Percentiles rank a stretch among this genome's conserved stretches.
phyloP scores from a whole-genome alignment of 345 rosid species.

The Melaleuca quinquenervia region DNA sequence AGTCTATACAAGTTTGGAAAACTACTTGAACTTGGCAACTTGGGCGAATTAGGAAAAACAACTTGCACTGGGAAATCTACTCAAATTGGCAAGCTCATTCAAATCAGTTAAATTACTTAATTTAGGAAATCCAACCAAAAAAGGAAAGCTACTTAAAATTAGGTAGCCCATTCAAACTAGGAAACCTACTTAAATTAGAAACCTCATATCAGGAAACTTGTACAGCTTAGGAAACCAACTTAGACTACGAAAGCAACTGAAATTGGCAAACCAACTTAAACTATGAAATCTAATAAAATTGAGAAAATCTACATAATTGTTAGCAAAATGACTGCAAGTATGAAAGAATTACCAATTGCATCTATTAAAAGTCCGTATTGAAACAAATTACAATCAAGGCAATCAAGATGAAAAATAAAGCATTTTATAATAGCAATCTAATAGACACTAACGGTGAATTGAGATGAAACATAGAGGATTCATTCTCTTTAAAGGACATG shows the following conservation, averaged over 20 bases:
- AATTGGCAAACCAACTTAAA: not conserved
- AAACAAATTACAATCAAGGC: not conserved
- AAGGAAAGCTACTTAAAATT: not conserved
- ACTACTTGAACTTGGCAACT: too few species aligned
- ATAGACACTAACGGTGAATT: not conserved
- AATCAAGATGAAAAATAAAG: not conserved
- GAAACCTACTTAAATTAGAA: not conserved
- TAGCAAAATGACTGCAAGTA: not conserved
- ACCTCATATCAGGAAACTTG: not conserved
- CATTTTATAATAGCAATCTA: not conserved
- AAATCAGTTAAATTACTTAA: not conserved
- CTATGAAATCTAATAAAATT: not conserved
- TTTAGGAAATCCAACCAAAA: not conserved
- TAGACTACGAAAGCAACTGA: not conserved
- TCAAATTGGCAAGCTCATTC: not conserved
- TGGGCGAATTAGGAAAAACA: not conserved
- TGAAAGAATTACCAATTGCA: not conserved
- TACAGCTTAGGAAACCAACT: not conserved
- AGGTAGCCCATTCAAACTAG: not conserved
- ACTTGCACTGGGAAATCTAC: too few species aligned
- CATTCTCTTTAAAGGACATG: not conserved
- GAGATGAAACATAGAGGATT: not conserved
- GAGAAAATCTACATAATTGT: not conserved
- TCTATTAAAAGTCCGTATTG: not conserved
- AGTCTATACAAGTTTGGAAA: not conserved